Percentiles rank a stretch among this genome's conserved stretches.
These are phyloP conservation scores for Silene coronaria DNA, from an alignment of 179 eudicot species.

Conservation along the genomic window DNA sequence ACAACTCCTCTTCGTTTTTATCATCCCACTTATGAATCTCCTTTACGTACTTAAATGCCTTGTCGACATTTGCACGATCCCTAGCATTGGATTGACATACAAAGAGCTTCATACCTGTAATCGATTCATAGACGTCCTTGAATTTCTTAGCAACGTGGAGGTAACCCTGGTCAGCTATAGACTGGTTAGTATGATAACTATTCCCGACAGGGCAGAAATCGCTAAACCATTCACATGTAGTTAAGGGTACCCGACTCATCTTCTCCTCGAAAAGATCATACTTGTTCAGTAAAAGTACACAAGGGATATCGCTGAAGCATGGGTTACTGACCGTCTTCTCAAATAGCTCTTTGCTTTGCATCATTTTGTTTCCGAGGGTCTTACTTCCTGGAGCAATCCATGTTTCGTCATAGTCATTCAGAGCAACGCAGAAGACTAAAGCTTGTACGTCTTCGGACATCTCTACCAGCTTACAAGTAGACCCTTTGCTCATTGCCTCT, in stretches of 20 bases:
- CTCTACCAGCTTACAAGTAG: conserved; percentile 78
- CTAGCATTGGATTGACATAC: conserved; percentile 85
- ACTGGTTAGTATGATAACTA: conserved; percentile 55
- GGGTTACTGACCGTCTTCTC: conserved; percentile 71
- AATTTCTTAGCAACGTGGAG: conserved; percentile 85
- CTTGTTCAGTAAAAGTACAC: conserved; percentile 40
- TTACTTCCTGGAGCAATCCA: conserved; percentile 38
- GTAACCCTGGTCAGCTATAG: conserved; percentile 86
- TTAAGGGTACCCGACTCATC: background rate
- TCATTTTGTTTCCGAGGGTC: conserved; percentile 59
- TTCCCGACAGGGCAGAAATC: conserved; percentile 75
- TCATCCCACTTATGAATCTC: conserved; percentile 92
- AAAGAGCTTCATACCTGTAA: conserved; percentile 72
- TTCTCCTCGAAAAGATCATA: background rate
- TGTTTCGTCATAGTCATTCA: conserved; percentile 80
- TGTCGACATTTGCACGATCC: conserved; percentile 69
- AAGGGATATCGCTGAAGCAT: conserved; percentile 70
- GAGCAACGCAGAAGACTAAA: conserved; percentile 66
- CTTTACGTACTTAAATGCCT: conserved; percentile 73
- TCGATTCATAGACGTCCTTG: conserved; percentile 73
- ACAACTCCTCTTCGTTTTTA: conserved; percentile 61
- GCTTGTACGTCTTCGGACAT: conserved; percentile 97
- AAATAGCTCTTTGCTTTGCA: conserved; percentile 82
- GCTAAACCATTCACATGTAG: conserved; percentile 71
- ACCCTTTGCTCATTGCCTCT: conserved; percentile 80